Evolutionary conservation across 2,329 filamentous ascomycete species (phyloP), one percentile per base, ranked within the genome.

Genomic region (Dactylellina parvicollis): DNA sequence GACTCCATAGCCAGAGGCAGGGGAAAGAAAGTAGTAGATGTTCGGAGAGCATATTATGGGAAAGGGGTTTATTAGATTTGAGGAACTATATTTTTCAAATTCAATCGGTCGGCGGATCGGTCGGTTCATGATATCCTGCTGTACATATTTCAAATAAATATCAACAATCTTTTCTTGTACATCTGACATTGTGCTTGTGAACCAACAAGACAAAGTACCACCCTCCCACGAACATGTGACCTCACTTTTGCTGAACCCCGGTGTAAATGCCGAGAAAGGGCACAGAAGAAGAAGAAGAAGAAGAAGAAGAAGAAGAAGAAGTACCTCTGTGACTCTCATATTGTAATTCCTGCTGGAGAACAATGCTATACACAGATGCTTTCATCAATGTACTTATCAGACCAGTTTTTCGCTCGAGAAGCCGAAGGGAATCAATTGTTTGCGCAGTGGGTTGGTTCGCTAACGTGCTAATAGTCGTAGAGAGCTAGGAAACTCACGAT

Each of bases 311-410:
- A 20, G 18, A 16, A 12, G 40, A 12, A 24, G n/a, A 20, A 22
- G n/a, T 62, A 65, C 67, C 67, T 59, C 46, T 40, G 40, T 34
- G 30, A 24, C 40, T 32, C 20, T 87, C 90, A 81, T 89, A 91
- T 75, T 90, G 89, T 78, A 96, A 92, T 86, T 98, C 92, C 85
- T 98, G 94, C 86, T 99, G 94, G 83, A 99, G 81, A 74, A 99
- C 93, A 83, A 99, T 99, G 80, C 91, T 96, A 83, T 99, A 99
- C 75, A 99, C 95, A 81, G 94, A 98, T 16, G 95, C 94, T 84
- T 99, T 99, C 80, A 99, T 86, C 80, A 98, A 82, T 75, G 95
- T 99, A 81, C 96, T 98, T 20, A 97, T 94, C 61, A 96, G 84
- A 77, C 92, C 92, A 44, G 94, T 97, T 84, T 98, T 97, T 77